Evolutionary conservation across 2,329 filamentous ascomycete species (phyloP).

Genomic region (Furcasterigmium sp.): DNA sequence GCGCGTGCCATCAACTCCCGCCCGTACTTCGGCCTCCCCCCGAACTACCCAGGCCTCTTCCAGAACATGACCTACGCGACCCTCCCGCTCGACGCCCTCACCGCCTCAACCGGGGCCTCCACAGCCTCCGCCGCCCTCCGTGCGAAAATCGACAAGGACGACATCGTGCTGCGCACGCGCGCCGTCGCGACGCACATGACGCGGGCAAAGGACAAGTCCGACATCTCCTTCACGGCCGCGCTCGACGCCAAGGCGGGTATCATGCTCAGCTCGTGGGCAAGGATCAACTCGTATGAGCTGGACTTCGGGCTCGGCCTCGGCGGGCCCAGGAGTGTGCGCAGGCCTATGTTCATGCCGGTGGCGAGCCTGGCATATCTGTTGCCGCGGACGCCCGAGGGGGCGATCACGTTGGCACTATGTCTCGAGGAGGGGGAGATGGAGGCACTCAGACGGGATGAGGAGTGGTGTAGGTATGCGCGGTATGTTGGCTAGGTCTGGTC

Average conservation of each 20-base stretch:
- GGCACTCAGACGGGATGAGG: slow-evolving; percentile 32
- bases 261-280: slow-evolving; percentile 50
- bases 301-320: slow-evolving; percentile 44
- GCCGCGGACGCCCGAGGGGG: slow-evolving; percentile 35
- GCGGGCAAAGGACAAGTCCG: slow-evolving; percentile 25
- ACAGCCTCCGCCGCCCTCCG: slow-evolving; percentile 24
- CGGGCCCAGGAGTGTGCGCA: slow-evolving; percentile 36
- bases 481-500: slow-evolving; percentile 24
- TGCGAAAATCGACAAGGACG: slow-evolving; percentile 27
- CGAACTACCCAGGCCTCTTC: slow-evolving; percentile 40
- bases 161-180: slow-evolving; percentile 27
- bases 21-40: slow-evolving; percentile 30
- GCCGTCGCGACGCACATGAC: slow-evolving; percentile 34
- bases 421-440: slow-evolving; percentile 42
- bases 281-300: slow-evolving; percentile 34
- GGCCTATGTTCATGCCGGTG: slow-evolving; percentile 38
- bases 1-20: slow-evolving; percentile 46
- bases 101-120: no score
- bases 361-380: slow-evolving; percentile 47
- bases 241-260: slow-evolving; percentile 35
- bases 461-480: slow-evolving; percentile 31
- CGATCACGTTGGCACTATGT: slow-evolving; percentile 37
- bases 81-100: slow-evolving; percentile 20
- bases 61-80: slow-evolving; percentile 39
- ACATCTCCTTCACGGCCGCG: slow-evolving; percentile 25